Evolutionary conservation across 2,329 filamentous ascomycete genomes (phyloP), one percentile per base, ranked within the genome.

Genomic region (Atkinsonella texensis): DNA sequence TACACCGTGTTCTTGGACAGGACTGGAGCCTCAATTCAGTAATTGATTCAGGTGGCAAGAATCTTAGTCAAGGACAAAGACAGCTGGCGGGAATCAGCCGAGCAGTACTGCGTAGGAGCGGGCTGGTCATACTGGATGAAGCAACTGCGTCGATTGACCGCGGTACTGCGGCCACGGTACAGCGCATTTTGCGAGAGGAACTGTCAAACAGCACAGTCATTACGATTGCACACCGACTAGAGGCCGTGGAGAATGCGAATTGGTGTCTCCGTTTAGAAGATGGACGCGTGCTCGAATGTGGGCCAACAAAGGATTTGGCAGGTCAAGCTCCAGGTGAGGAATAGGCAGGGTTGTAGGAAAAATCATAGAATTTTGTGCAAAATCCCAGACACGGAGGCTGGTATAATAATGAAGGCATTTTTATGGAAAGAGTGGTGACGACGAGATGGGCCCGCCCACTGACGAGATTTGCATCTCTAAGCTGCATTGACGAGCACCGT

Each of bases 91-190:
- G 78, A 7, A 76, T 84, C 13, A 77, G 75, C 0, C 68, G 80
- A 4, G 80, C 80, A 0, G 75, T 84, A 0, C 67, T 83, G n/a
- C 67, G 80, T 1, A 69, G 75, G 4, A 81, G 77, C 46, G 79
- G 80, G 2, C 69, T 84, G 18, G 74, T 84, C 13, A 75, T 84
- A 28, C 63, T 82, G n/a, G 80, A 84, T 54, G 80, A 84, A 64
- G 81, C 80, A 2, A 84, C 81, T 3, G 80, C 80, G 2, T 80
- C 75, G 0, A 81, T 84, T 48, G 81, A 84, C 52, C 72, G 74
- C 46, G 71, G 69, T 52, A 84, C 81, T 1, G 80, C 81, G 0
- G 69, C 70, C 18, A 70, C 71, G 20, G 80, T 83, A 52, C 80
- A 84, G 63, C 67, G 74, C 13, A 69, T 83, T 2, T 60, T 84